Conservation (phyloP, 805 yeast genomes). For the Kodamaea jinghongensis region DNA sequence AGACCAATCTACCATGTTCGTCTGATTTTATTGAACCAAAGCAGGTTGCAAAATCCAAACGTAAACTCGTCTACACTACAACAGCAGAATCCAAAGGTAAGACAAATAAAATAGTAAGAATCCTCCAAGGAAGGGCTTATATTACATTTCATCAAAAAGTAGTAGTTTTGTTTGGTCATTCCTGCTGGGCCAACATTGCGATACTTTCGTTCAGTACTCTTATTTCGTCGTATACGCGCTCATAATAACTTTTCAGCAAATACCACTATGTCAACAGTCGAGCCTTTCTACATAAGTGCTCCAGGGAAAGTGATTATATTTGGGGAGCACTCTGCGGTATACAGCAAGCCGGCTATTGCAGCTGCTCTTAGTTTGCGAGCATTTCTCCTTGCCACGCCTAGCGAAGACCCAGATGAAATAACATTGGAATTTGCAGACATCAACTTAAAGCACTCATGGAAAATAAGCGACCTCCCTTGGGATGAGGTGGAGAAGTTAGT, state of each 20-base stretch:
- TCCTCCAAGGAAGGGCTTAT: no score
- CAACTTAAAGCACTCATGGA: conserved; percentile 63
- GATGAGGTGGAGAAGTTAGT: conserved; percentile 26
- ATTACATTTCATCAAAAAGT: no score
- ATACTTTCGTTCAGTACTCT: no score
- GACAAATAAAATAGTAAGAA: no score
- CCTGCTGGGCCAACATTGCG: no score
- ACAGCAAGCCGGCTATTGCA: conserved; percentile 91
- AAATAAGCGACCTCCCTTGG: conserved; percentile 60
- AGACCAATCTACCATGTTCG: no score
- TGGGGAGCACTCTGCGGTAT: conserved; percentile 97
- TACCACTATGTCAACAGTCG: conserved; percentile 2
- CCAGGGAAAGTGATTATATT: conserved; percentile 96
- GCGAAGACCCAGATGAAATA: conserved; percentile 42
- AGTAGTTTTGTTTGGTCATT: no score
- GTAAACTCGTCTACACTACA: no score
- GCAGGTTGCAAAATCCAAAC: no score
- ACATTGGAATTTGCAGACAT: conserved; percentile 83
- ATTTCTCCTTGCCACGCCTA: conserved; percentile 62
- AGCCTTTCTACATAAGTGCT: conserved; percentile 77
- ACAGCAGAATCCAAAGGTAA: no score
- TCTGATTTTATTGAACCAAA: no score
- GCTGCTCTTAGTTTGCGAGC: conserved; percentile 89
- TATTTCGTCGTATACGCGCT: neutral
- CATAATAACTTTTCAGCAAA: neutral